Conservation (phyloP, 1,284 basidiomycete genomes). For the Coniferiporia weirii region DNA sequence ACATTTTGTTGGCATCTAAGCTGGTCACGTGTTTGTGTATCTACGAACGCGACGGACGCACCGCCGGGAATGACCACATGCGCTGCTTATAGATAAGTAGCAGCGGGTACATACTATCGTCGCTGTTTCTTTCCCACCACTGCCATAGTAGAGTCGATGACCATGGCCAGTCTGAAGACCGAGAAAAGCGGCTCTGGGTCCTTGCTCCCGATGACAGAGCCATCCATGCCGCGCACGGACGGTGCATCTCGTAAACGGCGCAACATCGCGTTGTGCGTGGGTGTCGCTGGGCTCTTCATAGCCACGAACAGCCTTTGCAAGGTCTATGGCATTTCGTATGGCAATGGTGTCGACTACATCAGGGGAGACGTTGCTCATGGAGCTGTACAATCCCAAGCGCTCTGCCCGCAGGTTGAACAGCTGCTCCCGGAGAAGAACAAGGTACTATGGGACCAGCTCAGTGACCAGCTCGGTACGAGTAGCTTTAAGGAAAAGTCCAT, state of each 20-base stretch:
- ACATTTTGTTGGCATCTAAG: not conserved
- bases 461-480: conserved; percentile 36
- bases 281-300: not conserved
- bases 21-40: not conserved
- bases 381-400: conserved; percentile 1
- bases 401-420: conserved; percentile 44
- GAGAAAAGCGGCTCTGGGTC: not conserved
- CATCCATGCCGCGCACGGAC: not conserved
- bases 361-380: not conserved
- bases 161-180: not conserved
- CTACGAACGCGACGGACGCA: not conserved
- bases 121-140: not conserved
- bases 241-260: not conserved
- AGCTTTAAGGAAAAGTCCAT: conserved; percentile 43
- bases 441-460: conserved; percentile 38
- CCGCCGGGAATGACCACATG: not conserved
- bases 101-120: not conserved
- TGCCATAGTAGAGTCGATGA: not conserved
- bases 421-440: conserved; percentile 39
- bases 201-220: not conserved
- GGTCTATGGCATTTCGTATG: not conserved
- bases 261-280: not conserved
- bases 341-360: not conserved
- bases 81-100: not conserved
- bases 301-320: not conserved